phyloP scores from a whole-genome alignment of 805 yeast genomes.

The Hagleromyces aurorensis region DNA sequence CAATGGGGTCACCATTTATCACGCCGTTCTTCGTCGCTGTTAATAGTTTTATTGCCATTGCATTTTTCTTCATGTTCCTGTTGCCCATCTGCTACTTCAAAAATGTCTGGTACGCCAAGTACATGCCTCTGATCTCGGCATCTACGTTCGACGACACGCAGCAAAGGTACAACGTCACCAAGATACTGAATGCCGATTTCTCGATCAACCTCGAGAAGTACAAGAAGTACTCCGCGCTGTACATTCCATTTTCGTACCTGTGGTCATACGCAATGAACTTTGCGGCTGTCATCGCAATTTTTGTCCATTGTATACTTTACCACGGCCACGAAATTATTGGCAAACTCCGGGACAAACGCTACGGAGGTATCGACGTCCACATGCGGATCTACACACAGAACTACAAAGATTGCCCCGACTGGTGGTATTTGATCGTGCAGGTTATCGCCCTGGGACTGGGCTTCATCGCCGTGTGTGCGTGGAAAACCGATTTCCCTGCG shows the following conservation, averaged over 20 bases:
- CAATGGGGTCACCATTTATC: slow-evolving; percentile 50
- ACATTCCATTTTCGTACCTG: slow-evolving; percentile 48
- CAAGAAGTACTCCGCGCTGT: slow-evolving; percentile 48
- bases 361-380: slow-evolving; percentile 42
- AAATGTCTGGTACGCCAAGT: slow-evolving; percentile 51
- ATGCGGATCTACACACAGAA: slow-evolving; percentile 41
- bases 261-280: slow-evolving; percentile 49
- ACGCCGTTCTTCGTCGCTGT: slow-evolving; percentile 40
- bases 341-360: slow-evolving; percentile 31
- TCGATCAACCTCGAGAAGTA: slow-evolving; percentile 39
- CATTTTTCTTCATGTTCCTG: slow-evolving; percentile 42
- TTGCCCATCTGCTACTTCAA: slow-evolving; percentile 44
- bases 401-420: slow-evolving; percentile 66
- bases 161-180: slow-evolving; percentile 38
- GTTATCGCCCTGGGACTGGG: slow-evolving; percentile 24
- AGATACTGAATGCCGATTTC: slow-evolving; percentile 38
- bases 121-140: slow-evolving; percentile 49
- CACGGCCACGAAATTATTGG: slow-evolving; percentile 47
- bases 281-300: slow-evolving; percentile 56
- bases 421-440: slow-evolving; percentile 47
- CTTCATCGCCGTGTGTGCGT: slow-evolving; percentile 30
- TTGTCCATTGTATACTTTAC: slow-evolving; percentile 49
- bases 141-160: slow-evolving; percentile 44
- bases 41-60: slow-evolving; percentile 37
- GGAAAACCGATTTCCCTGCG: slow-evolving; percentile 50